phyloP scores from a whole-genome alignment of 164 flowering plant genomes.

The Tetracentron sinense region DNA sequence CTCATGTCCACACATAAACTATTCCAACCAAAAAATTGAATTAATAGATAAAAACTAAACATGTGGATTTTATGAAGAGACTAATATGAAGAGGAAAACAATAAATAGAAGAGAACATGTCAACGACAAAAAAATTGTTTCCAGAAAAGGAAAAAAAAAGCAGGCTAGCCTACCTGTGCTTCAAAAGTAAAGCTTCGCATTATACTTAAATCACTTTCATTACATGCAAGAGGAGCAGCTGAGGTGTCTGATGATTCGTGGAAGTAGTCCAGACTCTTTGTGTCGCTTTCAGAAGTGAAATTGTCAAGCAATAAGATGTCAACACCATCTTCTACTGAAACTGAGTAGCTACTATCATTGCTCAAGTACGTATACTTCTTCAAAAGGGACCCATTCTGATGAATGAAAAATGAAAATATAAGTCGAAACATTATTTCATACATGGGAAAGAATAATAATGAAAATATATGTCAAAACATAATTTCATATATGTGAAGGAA shows the following conservation, averaged over 20 bases:
- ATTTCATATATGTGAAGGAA: background rate
- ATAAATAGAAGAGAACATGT: background rate
- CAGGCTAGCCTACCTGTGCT: conserved; percentile 81
- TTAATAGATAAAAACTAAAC: too few relatives aligned
- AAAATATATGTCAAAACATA: background rate
- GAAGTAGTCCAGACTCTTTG: conserved; percentile 20
- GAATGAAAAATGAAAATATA: conserved; percentile 4
- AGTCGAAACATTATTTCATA: too few relatives aligned
- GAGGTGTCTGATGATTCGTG: conserved; percentile 31
- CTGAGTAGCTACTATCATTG: conserved; percentile 81
- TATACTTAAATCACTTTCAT: conserved; percentile 29
- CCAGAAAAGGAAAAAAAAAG: background rate
- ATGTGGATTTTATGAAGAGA: background rate
- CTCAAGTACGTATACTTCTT: conserved; percentile 74
- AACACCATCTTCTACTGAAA: conserved; percentile 79
- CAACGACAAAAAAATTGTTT: background rate
- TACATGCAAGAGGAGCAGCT: conserved; percentile 19
- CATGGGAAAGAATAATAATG: background rate
- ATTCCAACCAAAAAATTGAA: background rate
- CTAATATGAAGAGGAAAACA: background rate
- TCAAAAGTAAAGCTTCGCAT: conserved; percentile 75
- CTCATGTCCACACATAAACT: background rate
- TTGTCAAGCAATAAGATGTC: conserved; percentile 47
- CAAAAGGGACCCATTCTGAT: conserved; percentile 85
- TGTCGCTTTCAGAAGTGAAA: conserved; percentile 29